phyloP scores from a whole-genome alignment of 225 moss, liverwort and hornwort genomes.

The Polytrichum formosum region DNA sequence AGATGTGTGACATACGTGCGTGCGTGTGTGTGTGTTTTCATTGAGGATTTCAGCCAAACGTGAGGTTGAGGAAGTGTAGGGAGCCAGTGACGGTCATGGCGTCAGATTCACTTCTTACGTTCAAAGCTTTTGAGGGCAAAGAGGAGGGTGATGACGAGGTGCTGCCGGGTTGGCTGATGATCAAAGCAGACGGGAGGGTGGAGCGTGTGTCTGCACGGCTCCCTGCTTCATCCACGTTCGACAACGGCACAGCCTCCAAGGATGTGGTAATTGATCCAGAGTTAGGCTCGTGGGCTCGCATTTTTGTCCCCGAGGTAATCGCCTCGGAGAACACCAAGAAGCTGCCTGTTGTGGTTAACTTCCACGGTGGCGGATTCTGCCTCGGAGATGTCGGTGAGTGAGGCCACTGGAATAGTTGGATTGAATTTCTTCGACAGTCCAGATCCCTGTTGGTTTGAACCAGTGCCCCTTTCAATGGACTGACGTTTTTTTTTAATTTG shows the following conservation, averaged over 20 bases:
- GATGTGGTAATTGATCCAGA: slow-evolving; percentile 43
- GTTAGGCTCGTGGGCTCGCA: slow-evolving; percentile 50
- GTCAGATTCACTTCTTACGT: too few relatives aligned
- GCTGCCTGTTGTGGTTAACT: slow-evolving; percentile 54
- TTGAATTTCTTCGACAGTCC: too few relatives aligned
- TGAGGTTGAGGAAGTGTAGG: too few relatives aligned
- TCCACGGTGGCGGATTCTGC: slow-evolving; percentile 69
- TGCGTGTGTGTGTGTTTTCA: too few relatives aligned
- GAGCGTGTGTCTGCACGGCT: slow-evolving; percentile 16
- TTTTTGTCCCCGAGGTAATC: slow-evolving; percentile 49
- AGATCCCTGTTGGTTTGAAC: too few relatives aligned
- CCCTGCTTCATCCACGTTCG: slow-evolving; percentile 35
- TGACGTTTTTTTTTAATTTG: too few relatives aligned
- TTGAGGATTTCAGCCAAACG: too few relatives aligned
- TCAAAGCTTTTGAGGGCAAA: neutral
- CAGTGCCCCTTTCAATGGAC: too few relatives aligned
- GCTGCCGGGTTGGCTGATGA: slow-evolving; percentile 23
- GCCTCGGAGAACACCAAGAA: slow-evolving; percentile 19
- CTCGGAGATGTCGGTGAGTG: slow-evolving; percentile 44
- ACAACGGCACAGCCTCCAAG: slow-evolving; percentile 48
- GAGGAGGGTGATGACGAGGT: slow-evolving; percentile 28
- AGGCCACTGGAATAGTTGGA: neutral
- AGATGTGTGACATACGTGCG: too few relatives aligned
- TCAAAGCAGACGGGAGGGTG: slow-evolving; percentile 39
- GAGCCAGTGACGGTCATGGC: too few relatives aligned